Evolutionary conservation across 2,329 filamentous ascomycete species (phyloP).

Genomic region (Pseudovirgaria hyperparasitica): DNA sequence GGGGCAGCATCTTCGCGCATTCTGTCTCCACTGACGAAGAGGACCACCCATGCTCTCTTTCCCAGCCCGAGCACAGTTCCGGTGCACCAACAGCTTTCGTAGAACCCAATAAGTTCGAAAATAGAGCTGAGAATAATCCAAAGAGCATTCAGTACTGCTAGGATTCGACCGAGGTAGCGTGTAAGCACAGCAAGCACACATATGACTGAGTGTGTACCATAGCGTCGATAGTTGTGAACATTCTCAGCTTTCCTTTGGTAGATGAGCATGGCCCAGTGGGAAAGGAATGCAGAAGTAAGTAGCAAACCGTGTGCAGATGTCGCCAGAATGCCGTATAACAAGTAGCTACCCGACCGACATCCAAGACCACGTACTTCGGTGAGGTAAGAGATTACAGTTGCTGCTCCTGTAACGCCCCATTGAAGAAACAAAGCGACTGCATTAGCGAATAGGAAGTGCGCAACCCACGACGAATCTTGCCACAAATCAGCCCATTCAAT

Average conservation of each 20-base stretch:
- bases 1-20: slow-evolving; percentile 6
- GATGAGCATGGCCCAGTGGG: slow-evolving; percentile 9
- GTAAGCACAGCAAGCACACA: slow-evolving; percentile 9
- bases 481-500: slow-evolving; percentile 10
- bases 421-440: slow-evolving; percentile 11
- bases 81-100: slow-evolving; percentile 11
- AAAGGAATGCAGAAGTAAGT: slow-evolving; percentile 2
- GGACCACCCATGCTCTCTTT: slow-evolving; percentile 9
- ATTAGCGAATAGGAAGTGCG: slow-evolving; percentile 8
- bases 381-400: slow-evolving; percentile 10
- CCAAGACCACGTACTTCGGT: slow-evolving; percentile 11
- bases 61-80: slow-evolving; percentile 8
- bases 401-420: slow-evolving; percentile 12
- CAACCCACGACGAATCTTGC: no score
- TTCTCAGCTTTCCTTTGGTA: slow-evolving; percentile 10
- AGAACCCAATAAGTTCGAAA: slow-evolving; percentile 10
- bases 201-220: slow-evolving; percentile 5
- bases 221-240: slow-evolving; percentile 6
- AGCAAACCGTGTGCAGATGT: slow-evolving; percentile 3
- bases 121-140: slow-evolving; percentile 11
- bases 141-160: slow-evolving; percentile 9
- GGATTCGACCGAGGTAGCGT: slow-evolving; percentile 9
- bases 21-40: slow-evolving; percentile 10
- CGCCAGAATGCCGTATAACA: slow-evolving; percentile 9
- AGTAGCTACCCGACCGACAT: slow-evolving; percentile 10